Percentiles rank a stretch among this genome's conserved stretches.
Evolutionary conservation across 1,139 yeast species (phyloP).

Genomic region (Tardiomyces blankii): DNA sequence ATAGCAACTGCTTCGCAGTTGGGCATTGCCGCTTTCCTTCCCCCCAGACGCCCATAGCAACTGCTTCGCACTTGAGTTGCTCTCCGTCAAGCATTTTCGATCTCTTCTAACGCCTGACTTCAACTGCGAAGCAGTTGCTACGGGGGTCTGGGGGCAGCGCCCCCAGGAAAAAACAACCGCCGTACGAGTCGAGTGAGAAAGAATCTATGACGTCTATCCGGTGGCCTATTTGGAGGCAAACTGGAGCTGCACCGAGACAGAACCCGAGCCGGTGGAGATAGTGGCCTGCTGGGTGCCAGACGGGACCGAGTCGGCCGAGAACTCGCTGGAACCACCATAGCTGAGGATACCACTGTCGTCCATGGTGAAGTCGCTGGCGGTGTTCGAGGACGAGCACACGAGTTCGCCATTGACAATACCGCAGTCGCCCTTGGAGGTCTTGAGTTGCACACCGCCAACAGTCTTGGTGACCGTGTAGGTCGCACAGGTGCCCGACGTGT

Average conservation of each 20-base stretch:
- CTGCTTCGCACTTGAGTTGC: too few species aligned
- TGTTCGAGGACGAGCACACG: slow-evolving; percentile 23
- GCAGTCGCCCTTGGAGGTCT: slow-evolving; percentile 66
- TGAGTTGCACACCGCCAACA: slow-evolving; percentile 60
- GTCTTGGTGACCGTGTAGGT: slow-evolving; percentile 46
- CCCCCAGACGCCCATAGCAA: too few species aligned
- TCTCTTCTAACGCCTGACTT: too few species aligned
- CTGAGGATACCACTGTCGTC: slow-evolving; percentile 28
- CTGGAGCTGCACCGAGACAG: slow-evolving; percentile 33
- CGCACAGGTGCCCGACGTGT: slow-evolving; percentile 77
- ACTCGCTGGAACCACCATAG: slow-evolving; percentile 51
- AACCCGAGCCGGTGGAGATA: slow-evolving; percentile 38
- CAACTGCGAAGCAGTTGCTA: too few species aligned
- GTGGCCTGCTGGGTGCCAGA: slow-evolving; percentile 41
- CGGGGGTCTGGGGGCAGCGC: too few species aligned
- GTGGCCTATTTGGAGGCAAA: slow-evolving; percentile 18
- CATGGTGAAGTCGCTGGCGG: slow-evolving; percentile 23
- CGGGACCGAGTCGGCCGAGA: slow-evolving; percentile 53
- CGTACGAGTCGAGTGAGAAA: too few species aligned
- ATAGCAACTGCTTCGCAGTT: too few species aligned
- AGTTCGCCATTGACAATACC: slow-evolving; percentile 34
- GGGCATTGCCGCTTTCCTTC: too few species aligned
- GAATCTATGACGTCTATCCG: too few species aligned
- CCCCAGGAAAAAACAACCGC: too few species aligned
- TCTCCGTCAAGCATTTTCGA: too few species aligned